phyloP scores from a whole-genome alignment of 2,329 filamentous ascomycete species.

The Hymenoscyphus albidus region DNA sequence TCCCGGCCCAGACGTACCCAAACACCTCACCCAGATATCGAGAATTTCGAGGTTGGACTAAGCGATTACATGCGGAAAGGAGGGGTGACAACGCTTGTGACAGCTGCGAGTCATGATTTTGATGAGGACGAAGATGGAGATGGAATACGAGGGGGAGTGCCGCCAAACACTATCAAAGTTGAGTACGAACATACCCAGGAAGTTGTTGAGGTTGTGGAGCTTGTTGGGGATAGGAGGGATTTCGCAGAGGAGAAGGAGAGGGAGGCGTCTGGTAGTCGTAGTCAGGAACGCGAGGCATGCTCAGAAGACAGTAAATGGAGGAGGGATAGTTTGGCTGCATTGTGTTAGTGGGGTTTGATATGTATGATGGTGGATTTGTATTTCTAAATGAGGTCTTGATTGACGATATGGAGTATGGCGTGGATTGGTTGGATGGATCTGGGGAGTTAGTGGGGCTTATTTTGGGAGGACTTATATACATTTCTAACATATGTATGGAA shows the following conservation, averaged over 20 bases:
- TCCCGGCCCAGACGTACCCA: constrained; percentile 5
- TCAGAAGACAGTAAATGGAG: neutral
- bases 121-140: constrained; percentile 13
- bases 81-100: constrained; percentile 23
- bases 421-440: neutral
- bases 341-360: neutral
- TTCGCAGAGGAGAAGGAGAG: neutral
- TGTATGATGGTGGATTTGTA: neutral
- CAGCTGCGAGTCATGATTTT: constrained; percentile 10
- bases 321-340: neutral
- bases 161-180: constrained; percentile 17
- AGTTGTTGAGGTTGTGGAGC: constrained; percentile 2
- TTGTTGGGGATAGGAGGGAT: neutral
- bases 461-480: too few species aligned
- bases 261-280: neutral
- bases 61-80: constrained; percentile 15
- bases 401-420: neutral
- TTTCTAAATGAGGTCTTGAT: neutral
- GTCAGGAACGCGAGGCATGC: neutral
- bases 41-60: constrained; percentile 13
- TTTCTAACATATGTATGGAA: too few species aligned
- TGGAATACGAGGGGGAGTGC: constrained; percentile 11
- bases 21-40: constrained; percentile 2
- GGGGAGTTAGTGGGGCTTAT: too few species aligned
- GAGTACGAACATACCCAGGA: constrained; percentile 16